Percentiles rank a stretch among this genome's conserved stretches.
phyloP scores from a whole-genome alignment of 1,284 basidiomycete genomes.

The Cutaneotrichosporon cavernicola region DNA sequence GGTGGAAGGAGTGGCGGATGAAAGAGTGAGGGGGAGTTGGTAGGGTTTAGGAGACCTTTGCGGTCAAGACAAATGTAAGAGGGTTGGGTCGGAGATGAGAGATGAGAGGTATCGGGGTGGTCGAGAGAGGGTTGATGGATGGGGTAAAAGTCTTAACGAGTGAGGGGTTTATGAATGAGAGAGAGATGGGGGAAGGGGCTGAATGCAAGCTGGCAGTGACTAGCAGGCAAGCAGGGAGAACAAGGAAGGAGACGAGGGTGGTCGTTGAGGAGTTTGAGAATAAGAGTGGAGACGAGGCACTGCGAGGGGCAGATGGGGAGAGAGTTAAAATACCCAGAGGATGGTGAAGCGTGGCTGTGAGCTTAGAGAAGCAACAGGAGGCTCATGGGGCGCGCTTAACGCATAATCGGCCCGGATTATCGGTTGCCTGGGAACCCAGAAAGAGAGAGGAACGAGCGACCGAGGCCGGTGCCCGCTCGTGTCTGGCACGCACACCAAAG shows the following conservation, averaged over 20 bases:
- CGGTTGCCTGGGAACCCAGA: not conserved
- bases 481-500: too few species aligned
- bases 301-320: not conserved
- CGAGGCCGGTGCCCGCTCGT: not conserved
- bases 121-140: not conserved
- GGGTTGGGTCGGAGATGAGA: not conserved
- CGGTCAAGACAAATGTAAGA: not conserved
- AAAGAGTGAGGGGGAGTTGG: slow-evolving; percentile 5
- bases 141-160: not conserved
- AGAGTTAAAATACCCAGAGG: not conserved
- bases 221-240: not conserved
- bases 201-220: not conserved
- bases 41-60: not conserved
- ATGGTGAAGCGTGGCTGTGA: too few species aligned
- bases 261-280: not conserved
- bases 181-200: not conserved
- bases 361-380: not conserved
- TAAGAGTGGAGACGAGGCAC: slow-evolving; percentile 1
- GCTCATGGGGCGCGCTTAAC: not conserved
- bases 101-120: not conserved
- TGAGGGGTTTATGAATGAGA: not conserved
- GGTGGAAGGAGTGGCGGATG: slow-evolving; percentile 12
- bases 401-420: not conserved
- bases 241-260: not conserved
- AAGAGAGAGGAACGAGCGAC: not conserved